These are phyloP conservation scores for Myriosclerotinia curreyana DNA, from an alignment of 2,329 filamentous ascomycete genomes.

Conservation along the genomic window DNA sequence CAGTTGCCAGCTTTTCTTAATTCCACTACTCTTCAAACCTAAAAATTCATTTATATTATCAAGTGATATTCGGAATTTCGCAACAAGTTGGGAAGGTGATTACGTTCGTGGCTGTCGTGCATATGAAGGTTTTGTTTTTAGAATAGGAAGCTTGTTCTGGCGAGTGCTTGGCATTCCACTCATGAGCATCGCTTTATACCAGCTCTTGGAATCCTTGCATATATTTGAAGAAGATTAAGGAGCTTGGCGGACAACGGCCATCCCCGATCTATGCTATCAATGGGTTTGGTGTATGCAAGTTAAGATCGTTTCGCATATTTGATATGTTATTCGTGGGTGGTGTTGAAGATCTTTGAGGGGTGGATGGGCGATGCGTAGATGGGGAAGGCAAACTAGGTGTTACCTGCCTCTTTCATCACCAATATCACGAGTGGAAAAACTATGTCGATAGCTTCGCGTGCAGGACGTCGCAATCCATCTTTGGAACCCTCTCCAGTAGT, in stretches of 20 bases:
- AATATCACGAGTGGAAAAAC: background rate
- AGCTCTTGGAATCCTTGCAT: constrained; percentile 8
- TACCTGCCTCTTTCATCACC: constrained; percentile 21
- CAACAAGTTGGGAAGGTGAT: constrained; percentile 18
- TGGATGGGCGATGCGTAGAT: background rate
- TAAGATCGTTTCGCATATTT: constrained; percentile 6
- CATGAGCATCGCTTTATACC: constrained; percentile 5
- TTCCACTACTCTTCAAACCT: constrained; percentile 4
- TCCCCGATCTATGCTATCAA: constrained; percentile 14
- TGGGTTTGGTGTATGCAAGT: background rate
- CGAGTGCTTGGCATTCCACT: constrained; percentile 21
- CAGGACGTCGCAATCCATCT: background rate
- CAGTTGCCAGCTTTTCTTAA: constrained; percentile 1
- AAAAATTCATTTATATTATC: background rate
- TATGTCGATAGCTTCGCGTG: constrained; percentile 4
- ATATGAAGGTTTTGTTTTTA: constrained; percentile 2
- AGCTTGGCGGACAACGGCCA: constrained; percentile 16
- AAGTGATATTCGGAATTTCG: constrained; percentile 1
- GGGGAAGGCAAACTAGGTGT: background rate
- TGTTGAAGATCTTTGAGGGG: constrained; percentile 2
- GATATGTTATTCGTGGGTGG: constrained; percentile 10
- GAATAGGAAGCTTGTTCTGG: constrained; percentile 12
- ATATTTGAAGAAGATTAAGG: background rate
- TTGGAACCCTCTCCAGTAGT: background rate
- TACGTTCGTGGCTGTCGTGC: constrained; percentile 4